phyloP scores from a whole-genome alignment of 2,329 filamentous ascomycete species.

The Didymella sp. region DNA sequence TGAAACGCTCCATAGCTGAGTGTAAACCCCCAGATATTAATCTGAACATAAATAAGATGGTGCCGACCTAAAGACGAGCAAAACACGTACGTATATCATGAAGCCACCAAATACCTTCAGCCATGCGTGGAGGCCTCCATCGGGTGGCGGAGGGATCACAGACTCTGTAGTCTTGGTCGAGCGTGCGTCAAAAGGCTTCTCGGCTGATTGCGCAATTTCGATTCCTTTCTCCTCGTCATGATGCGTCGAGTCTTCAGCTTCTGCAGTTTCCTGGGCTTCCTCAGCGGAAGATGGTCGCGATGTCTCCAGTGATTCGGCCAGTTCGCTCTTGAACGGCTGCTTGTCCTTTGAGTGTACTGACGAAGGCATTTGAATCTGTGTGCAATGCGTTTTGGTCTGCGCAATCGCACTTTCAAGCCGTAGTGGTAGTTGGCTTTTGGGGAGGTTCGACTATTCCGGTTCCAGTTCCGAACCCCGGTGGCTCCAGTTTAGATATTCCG shows the following conservation, averaged over 20 bases:
- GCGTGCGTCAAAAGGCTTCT: slow-evolving; percentile 28
- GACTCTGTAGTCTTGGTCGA: slow-evolving; percentile 34
- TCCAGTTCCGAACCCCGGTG: slow-evolving; percentile 8
- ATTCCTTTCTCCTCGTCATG: slow-evolving; percentile 10
- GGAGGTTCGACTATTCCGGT: neutral
- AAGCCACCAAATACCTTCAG: slow-evolving; percentile 50
- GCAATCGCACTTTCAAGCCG: neutral
- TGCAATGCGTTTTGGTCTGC: neutral
- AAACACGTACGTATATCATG: slow-evolving; percentile 37
- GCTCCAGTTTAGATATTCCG: neutral
- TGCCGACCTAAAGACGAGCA: neutral
- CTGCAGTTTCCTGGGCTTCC: slow-evolving; percentile 6
- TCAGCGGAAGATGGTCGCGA: slow-evolving; percentile 24
- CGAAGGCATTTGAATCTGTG: slow-evolving; percentile 19
- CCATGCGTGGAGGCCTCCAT: slow-evolving; percentile 50
- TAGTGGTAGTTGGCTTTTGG: neutral
- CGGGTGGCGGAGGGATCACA: slow-evolving; percentile 43
- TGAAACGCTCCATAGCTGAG: slow-evolving; percentile 55
- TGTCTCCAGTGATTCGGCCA: slow-evolving; percentile 25
- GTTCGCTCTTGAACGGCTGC: slow-evolving; percentile 20
- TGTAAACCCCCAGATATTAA: slow-evolving; percentile 49
- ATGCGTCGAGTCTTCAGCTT: neutral
- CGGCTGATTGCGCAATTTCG: slow-evolving; percentile 15
- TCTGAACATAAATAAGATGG: slow-evolving; percentile 5
- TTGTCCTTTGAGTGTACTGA: slow-evolving; percentile 27